Evolutionary conservation across 495 filamentous ascomycete species (phyloP), one percentile per base, ranked within the genome.

Genomic region (Xylaria flabelliformis): DNA sequence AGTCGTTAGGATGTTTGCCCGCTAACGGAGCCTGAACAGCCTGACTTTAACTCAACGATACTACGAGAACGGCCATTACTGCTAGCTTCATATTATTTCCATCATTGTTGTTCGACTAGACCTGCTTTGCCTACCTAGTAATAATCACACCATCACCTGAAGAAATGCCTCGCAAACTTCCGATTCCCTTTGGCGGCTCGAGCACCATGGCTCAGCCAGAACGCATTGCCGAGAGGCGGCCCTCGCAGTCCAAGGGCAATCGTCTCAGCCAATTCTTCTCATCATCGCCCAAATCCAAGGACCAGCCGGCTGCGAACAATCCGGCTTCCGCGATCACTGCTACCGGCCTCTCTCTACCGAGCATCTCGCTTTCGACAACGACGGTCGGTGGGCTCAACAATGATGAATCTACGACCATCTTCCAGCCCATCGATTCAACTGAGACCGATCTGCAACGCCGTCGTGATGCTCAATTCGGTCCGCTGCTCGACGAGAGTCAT

Each of bases 381-480:
- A 92, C 90, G 15, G 92, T 90, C 46, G 94, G 94, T 70, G 94
- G 93, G 75, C 77, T 73, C 44, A 88, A 88, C 70, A 90, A 87
- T 75, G 92, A 96, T 77, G 91, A 83, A 75, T 81, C 92, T 2
- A 94, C 91, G 24, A 97, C 94, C 4, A 87, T 99, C 36, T 98
- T 98, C 81, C 88, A 96, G 77, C 97, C 96, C 24, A 94, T 94
- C 44, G 93, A 93, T n/a, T 91, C 92, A 13, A 93, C 91, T 78
- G 95, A 98, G 82, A 89, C 90, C 48, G 89, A 89, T 55, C 87
- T 88, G 68, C 85, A 91, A 82, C 90, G 91, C 36, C 92, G 90
- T 74, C 86, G 91, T 76, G 92, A 98, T 81, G 93, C 97, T 42
- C 93, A 98, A 80, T 99, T 98, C 80, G 96, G 93, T 48, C 94